These are phyloP conservation scores for Xylaria hypoxylon DNA, from an alignment of 2,329 filamentous ascomycete genomes.

Conservation along the genomic window DNA sequence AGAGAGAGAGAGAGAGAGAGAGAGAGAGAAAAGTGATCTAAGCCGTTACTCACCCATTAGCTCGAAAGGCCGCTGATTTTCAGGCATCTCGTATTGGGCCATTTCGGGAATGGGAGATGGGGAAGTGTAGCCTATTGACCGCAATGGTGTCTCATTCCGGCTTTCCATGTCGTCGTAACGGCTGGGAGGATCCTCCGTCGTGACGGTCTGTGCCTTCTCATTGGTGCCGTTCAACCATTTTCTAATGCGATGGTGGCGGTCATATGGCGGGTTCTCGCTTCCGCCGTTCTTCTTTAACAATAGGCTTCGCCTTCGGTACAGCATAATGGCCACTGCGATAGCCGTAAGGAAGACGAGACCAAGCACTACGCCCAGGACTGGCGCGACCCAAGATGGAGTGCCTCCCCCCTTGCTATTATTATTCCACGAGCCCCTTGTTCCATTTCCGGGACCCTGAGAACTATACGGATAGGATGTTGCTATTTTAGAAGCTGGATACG, in stretches of 20 bases:
- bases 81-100: conserved; percentile 43
- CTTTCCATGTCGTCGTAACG: conserved; percentile 56
- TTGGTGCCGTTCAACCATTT: conserved; percentile 62
- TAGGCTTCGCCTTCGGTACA: conserved; percentile 64
- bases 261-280: conserved; percentile 58
- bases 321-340: conserved; percentile 61
- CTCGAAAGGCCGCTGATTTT: conserved; percentile 2
- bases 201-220: conserved; percentile 60
- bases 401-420: conserved; percentile 46
- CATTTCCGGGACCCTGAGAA: conserved; percentile 48
- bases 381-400: conserved; percentile 68
- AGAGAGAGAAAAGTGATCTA: not conserved
- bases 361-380: conserved; percentile 71
- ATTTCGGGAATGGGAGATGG: conserved; percentile 15
- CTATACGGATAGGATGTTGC: conserved; percentile 71
- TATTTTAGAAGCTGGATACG: conserved; percentile 69
- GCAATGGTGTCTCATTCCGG: conserved; percentile 42
- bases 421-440: conserved; percentile 44
- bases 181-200: conserved; percentile 57
- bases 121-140: conserved; percentile 12
- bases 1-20: not conserved
- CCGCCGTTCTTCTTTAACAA: conserved; percentile 53
- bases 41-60: conserved; percentile 32
- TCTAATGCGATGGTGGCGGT: conserved; percentile 60
- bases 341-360: conserved; percentile 68